Conservation (phyloP, 352 stramenopile genomes). For the Phytophthora hybrid region DNA sequence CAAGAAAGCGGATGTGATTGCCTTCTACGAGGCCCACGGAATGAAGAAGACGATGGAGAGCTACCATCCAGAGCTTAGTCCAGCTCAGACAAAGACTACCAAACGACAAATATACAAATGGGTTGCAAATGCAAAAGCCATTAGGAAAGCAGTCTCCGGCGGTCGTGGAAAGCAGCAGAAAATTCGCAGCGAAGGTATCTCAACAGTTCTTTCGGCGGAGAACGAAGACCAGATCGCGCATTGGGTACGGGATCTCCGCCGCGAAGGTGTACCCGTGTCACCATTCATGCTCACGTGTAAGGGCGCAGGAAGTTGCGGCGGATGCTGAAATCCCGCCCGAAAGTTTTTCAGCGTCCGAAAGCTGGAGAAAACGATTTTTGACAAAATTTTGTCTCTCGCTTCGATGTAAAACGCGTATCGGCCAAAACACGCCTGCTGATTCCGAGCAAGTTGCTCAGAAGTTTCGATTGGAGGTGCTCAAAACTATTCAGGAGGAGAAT, state of each 20-base stretch:
- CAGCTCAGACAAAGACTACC: neutral
- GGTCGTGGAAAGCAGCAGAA: no score
- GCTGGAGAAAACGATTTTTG: conserved; percentile 11
- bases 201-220: neutral
- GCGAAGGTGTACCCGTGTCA: neutral
- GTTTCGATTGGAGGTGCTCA: conserved; percentile 1
- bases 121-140: no score
- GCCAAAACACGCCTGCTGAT: conserved; percentile 7
- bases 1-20: conserved; percentile 1
- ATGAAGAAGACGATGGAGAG: neutral
- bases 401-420: conserved; percentile 8
- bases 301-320: neutral
- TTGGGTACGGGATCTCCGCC: neutral
- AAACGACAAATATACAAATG: neutral
- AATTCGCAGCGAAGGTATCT: neutral
- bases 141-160: no score
- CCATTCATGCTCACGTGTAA: neutral
- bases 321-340: neutral
- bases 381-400: neutral
- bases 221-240: neutral
- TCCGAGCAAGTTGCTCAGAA: neutral
- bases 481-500: neutral
- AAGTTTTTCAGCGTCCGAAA: conserved; percentile 4
- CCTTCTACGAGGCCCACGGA: neutral
- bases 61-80: neutral